Evolutionary conservation across 2,329 filamentous ascomycete species (phyloP).

Genomic region (Thyridium curvatum): DNA sequence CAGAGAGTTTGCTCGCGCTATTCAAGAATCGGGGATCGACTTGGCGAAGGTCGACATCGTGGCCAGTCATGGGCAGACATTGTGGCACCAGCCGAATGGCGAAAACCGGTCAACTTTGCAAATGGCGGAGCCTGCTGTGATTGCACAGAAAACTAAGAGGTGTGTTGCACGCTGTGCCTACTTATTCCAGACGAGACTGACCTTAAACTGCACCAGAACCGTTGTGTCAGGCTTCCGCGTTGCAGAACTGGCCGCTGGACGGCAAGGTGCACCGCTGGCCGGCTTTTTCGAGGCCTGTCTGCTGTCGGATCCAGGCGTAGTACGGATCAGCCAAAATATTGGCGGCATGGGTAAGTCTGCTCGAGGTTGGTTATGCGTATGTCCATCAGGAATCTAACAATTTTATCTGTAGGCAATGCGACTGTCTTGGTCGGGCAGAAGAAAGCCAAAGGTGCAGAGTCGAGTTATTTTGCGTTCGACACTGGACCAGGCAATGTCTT

Average conservation of each 20-base stretch:
- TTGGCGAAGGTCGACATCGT: constrained; percentile 33
- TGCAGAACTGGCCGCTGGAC: constrained; percentile 39
- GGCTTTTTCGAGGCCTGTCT: constrained; percentile 44
- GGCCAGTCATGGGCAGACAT: constrained; percentile 41
- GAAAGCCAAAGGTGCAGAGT: constrained; percentile 12
- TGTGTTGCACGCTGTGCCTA: too few relatives aligned
- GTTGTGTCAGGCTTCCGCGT: constrained; percentile 43
- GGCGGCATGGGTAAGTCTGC: constrained; percentile 34
- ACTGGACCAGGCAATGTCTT: constrained; percentile 39
- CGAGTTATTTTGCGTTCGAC: constrained; percentile 28
- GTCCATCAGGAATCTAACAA: too few relatives aligned
- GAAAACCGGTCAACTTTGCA: constrained; percentile 32
- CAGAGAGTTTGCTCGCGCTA: constrained; percentile 9
- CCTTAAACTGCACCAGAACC: constrained; percentile 35
- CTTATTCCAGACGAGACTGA: constrained; percentile 14
- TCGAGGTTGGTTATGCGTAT: too few relatives aligned
- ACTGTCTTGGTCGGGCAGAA: constrained; percentile 30
- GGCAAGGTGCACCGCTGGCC: constrained; percentile 42
- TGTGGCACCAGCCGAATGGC: constrained; percentile 34
- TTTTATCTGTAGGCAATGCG: constrained; percentile 23
- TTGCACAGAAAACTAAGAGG: constrained; percentile 23
- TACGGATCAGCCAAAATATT: constrained; percentile 46
- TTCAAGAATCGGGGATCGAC: constrained; percentile 9
- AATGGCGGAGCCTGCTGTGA: constrained; percentile 40
- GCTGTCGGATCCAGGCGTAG: constrained; percentile 41